A percentile compares a stretch with the other conserved stretches of the same genome.
Conservation (phyloP, 2,329 filamentous ascomycete genomes). For the Chaetoscypha palmicola region DNA sequence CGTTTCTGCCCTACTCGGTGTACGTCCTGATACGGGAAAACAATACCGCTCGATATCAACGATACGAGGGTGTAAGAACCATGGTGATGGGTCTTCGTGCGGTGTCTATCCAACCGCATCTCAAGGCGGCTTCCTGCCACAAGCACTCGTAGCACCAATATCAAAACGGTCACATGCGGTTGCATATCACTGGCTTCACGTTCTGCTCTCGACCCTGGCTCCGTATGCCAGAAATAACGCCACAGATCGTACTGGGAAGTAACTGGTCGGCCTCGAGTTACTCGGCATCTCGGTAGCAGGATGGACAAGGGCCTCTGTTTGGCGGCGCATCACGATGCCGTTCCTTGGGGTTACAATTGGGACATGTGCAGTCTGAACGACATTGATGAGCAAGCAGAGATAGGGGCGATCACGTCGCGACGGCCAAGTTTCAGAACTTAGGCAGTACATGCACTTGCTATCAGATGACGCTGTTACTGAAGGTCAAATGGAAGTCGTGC, state of each 20-base stretch:
- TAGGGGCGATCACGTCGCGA: constrained; percentile 9
- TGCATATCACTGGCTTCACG: neutral
- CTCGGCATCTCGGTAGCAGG: constrained; percentile 15
- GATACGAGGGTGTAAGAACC: constrained; percentile 8
- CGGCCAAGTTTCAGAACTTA: constrained; percentile 6
- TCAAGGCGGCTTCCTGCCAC: constrained; percentile 2
- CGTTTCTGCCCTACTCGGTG: constrained; percentile 1
- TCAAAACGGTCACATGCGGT: constrained; percentile 7
- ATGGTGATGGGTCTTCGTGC: constrained; percentile 9
- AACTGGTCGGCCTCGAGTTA: constrained; percentile 7
- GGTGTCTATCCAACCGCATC: constrained; percentile 4
- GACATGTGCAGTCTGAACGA: neutral
- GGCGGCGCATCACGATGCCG: neutral
- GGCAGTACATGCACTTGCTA: constrained; percentile 10
- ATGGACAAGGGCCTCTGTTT: constrained; percentile 1
- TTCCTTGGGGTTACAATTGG: neutral
- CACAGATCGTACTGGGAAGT: constrained; percentile 1
- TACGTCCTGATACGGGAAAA: too few relatives aligned
- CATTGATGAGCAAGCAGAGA: neutral
- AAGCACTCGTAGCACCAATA: constrained; percentile 6
- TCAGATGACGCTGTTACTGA: constrained; percentile 12
- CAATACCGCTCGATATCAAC: too few relatives aligned
- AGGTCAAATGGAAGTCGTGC: constrained; percentile 8
- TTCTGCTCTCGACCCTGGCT: neutral
- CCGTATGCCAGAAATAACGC: too few relatives aligned